These are phyloP conservation scores for Diutina siamensis DNA, from an alignment of 1,139 yeast genomes.

Conservation along the genomic window DNA sequence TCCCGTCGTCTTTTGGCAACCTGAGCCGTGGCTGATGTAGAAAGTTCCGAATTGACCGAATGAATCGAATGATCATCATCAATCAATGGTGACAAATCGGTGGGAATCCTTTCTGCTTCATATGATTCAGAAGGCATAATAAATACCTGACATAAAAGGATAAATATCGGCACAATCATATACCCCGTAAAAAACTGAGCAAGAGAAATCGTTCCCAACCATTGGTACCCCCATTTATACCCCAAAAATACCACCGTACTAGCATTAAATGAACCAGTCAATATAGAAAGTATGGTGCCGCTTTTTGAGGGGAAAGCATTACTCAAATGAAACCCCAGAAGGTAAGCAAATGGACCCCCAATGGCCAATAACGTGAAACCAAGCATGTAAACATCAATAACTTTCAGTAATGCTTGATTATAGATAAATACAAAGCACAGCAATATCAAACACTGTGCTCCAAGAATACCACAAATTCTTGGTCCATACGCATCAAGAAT, in stretches of 20 bases:
- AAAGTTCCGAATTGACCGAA: slow-evolving; percentile 7
- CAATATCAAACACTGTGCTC: slow-evolving; percentile 42
- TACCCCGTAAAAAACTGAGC: slow-evolving; percentile 54
- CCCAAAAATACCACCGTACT: slow-evolving; percentile 62
- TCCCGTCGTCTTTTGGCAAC: slow-evolving; percentile 25
- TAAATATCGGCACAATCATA: slow-evolving; percentile 62
- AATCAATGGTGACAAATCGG: slow-evolving; percentile 14
- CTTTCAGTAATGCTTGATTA: slow-evolving; percentile 16
- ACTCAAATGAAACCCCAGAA: slow-evolving; percentile 70
- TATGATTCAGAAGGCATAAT: slow-evolving; percentile 75
- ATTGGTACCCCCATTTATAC: slow-evolving; percentile 46
- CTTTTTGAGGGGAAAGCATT: slow-evolving; percentile 61
- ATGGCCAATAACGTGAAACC: slow-evolving; percentile 64
- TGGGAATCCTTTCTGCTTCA: slow-evolving; percentile 18
- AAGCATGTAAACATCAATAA: slow-evolving; percentile 45
- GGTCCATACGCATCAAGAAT: slow-evolving; percentile 76
- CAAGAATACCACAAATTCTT: slow-evolving; percentile 63
- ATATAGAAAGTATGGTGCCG: slow-evolving; percentile 57
- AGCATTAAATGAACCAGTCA: slow-evolving; percentile 73
- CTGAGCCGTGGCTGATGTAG: no score
- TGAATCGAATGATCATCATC: slow-evolving; percentile 6
- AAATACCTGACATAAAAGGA: slow-evolving; percentile 56
- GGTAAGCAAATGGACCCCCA: slow-evolving; percentile 77
- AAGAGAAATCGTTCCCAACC: slow-evolving; percentile 25
- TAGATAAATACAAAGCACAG: slow-evolving; percentile 41